A percentile compares a stretch with the other conserved stretches of the same genome.
These are phyloP conservation scores for Teunomyces pallodes DNA, from an alignment of 805 yeast species.

Conservation along the genomic window DNA sequence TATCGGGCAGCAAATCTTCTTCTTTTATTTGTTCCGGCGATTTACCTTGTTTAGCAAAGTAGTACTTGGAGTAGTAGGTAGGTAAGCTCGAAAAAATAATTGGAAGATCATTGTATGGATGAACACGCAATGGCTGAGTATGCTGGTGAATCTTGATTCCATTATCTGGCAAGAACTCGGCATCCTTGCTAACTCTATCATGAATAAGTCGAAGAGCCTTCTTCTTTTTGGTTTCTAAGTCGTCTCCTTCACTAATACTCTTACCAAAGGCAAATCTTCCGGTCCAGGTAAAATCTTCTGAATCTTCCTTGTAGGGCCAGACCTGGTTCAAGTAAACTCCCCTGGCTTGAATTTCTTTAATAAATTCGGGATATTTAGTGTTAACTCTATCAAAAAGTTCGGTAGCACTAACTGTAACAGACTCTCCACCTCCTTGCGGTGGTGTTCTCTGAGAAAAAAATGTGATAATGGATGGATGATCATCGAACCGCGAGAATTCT, in stretches of 20 bases:
- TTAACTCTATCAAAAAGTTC: conserved; percentile 16
- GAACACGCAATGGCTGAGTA: conserved; percentile 7
- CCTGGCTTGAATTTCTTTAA: conserved; percentile 11
- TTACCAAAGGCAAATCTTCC: conserved; percentile 9
- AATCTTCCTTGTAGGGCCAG: conserved; percentile 5
- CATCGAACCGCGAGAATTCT: conserved; percentile 19
- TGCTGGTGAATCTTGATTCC: conserved; percentile 8
- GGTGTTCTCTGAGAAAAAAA: conserved; percentile 15
- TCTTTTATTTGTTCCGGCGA: background rate
- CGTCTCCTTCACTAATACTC: background rate
- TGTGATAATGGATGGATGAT: conserved; percentile 17
- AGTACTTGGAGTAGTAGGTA: conserved; percentile 14
- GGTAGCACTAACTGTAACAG: conserved; percentile 18
- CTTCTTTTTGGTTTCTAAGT: conserved; percentile 4
- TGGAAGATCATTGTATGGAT: conserved; percentile 9
- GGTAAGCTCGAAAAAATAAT: conserved; percentile 20
- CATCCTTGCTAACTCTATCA: conserved; percentile 6
- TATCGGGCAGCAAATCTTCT: conserved; percentile 4
- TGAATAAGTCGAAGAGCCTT: conserved; percentile 7
- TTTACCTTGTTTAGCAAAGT: conserved; percentile 4
- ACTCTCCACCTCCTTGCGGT: conserved; percentile 16
- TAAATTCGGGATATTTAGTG: conserved; percentile 19
- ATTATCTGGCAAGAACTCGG: conserved; percentile 7
- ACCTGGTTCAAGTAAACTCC: conserved; percentile 10
- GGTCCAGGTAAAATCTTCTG: conserved; percentile 7